Percentiles rank a stretch among this genome's conserved stretches.
Conservation (phyloP, 202 grass and related monocot species). For the Zizania palustris region DNA sequence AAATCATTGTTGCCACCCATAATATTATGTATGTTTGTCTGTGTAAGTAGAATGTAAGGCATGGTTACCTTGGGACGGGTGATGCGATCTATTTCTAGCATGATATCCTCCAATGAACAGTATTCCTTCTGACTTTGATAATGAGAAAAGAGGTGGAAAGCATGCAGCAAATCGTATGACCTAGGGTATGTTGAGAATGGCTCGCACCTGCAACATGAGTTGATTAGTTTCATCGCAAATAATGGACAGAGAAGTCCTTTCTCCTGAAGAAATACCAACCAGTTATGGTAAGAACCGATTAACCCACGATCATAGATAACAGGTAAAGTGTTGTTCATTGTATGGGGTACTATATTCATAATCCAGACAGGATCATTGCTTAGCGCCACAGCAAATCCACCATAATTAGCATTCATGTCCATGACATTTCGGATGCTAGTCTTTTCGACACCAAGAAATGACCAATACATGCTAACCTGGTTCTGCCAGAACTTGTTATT, state of each 20-base stretch:
- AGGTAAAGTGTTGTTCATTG: constrained; percentile 62
- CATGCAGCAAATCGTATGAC: constrained; percentile 87
- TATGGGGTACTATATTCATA: constrained; percentile 90
- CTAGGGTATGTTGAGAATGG: constrained; percentile 97
- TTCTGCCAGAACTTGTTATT: constrained; percentile 78
- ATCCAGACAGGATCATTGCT: constrained; percentile 72
- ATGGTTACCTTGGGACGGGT: constrained; percentile 70
- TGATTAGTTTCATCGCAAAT: constrained; percentile 9
- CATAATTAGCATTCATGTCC: constrained; percentile 96
- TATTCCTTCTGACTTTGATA: constrained; percentile 57
- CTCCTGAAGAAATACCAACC: constrained; percentile 55
- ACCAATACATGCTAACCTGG: constrained; percentile 78
- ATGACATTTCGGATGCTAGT: constrained; percentile 77
- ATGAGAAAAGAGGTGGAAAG: constrained; percentile 78
- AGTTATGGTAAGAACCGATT: constrained; percentile 87
- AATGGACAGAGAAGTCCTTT: background rate
- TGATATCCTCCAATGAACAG: constrained; percentile 84
- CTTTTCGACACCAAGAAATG: constrained; percentile 61
- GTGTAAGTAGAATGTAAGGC: constrained; percentile 17
- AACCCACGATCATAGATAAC: constrained; percentile 86
- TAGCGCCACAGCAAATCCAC: constrained; percentile 82
- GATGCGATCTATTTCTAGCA: constrained; percentile 94
- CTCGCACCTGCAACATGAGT: constrained; percentile 72
- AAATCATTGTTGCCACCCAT: background rate
- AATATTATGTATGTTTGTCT: background rate